Percentiles rank a stretch among this genome's conserved stretches.
Conservation (phyloP, 176 grass and related monocot genomes). For the Rhynchospora tenuis region DNA sequence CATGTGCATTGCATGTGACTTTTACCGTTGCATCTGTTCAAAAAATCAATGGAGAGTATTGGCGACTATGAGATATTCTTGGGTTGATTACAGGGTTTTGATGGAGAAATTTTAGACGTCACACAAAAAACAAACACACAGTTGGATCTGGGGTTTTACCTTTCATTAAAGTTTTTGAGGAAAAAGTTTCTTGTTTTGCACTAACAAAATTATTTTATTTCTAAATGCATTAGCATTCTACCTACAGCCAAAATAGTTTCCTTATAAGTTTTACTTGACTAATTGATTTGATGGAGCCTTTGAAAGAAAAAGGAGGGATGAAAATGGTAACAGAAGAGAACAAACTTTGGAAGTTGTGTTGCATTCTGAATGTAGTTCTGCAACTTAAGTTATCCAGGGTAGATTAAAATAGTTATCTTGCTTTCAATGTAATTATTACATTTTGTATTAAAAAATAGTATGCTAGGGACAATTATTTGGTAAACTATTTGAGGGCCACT, state of each 20-base stretch:
- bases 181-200: not conserved
- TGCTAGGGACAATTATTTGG: not conserved
- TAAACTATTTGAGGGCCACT: not conserved
- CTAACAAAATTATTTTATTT: not conserved
- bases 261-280: not conserved
- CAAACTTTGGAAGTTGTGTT: not conserved
- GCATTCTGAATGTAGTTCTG: not conserved
- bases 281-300: not conserved
- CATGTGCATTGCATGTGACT: conserved; percentile 60
- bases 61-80: not conserved
- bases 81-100: not conserved
- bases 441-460: not conserved
- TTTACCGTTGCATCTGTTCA: conserved; percentile 56
- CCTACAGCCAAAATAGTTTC: not conserved
- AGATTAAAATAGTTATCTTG: not conserved
- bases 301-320: not conserved
- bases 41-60: not conserved
- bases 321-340: not conserved
- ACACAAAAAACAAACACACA: not conserved
- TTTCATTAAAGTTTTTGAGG: not conserved
- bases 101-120: not conserved
- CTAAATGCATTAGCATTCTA: not conserved
- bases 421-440: not conserved
- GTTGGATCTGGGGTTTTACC: not conserved
- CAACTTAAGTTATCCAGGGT: not conserved